Percentiles rank a stretch among this genome's conserved stretches.
Conservation (phyloP, 257 asterid species). For the Linderniella brevidens region DNA sequence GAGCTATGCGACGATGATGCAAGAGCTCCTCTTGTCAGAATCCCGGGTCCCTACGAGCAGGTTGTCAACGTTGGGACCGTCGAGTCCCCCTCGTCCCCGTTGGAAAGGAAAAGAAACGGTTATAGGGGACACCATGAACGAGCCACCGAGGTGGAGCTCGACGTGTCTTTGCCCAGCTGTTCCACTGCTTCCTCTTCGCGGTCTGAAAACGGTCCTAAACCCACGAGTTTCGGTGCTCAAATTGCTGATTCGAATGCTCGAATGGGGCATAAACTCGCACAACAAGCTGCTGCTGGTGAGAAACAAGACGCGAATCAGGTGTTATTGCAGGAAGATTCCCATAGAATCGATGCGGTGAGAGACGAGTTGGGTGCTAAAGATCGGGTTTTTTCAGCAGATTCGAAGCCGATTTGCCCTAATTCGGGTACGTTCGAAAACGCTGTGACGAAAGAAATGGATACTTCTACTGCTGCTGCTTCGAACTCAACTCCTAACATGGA, state of each 20-base stretch:
- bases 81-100: not conserved
- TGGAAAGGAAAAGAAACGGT: not conserved
- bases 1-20: slow-evolving; percentile 49
- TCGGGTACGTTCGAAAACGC: slow-evolving; percentile 20
- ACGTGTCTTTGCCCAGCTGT: slow-evolving; percentile 30
- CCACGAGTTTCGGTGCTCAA: slow-evolving; percentile 19
- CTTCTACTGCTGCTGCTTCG: slow-evolving; percentile 14
- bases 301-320: too few species aligned
- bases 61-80: slow-evolving; percentile 16
- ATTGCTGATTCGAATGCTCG: slow-evolving; percentile 19
- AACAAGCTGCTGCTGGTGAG: too few species aligned
- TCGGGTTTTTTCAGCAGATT: slow-evolving; percentile 17
- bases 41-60: too few species aligned
- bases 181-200: slow-evolving; percentile 47
- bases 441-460: slow-evolving; percentile 36
- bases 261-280: too few species aligned
- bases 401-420: slow-evolving; percentile 19
- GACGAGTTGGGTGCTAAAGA: slow-evolving; percentile 32
- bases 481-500: slow-evolving; percentile 13
- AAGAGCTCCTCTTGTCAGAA: slow-evolving; percentile 25
- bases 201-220: slow-evolving; percentile 11
- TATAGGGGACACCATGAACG: slow-evolving; percentile 15
- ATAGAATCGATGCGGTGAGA: slow-evolving; percentile 21
- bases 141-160: slow-evolving; percentile 27
- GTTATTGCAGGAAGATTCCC: too few species aligned